Conservation (phyloP, 2,329 filamentous ascomycete genomes). For the Calonectria multiphialidica region DNA sequence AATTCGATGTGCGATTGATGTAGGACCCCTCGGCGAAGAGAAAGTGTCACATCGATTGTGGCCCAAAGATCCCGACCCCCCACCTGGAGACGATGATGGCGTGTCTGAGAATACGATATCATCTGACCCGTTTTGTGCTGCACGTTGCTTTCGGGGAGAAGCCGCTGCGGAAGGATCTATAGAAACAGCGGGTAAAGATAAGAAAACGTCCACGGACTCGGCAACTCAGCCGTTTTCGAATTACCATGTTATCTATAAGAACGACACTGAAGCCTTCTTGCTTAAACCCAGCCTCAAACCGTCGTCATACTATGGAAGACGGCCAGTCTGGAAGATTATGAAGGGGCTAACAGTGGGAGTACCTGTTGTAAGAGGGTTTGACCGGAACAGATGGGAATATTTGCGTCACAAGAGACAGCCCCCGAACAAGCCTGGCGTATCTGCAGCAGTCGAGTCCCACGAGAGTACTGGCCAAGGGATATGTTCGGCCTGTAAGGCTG, state of each 20-base stretch:
- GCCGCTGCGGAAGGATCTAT: conserved; percentile 67
- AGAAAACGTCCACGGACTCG: conserved; percentile 54
- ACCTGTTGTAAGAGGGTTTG: conserved; percentile 90
- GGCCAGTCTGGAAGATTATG: conserved; percentile 85
- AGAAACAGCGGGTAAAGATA: conserved; percentile 47
- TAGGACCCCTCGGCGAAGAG: conserved; percentile 90
- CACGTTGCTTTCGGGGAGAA: conserved; percentile 70
- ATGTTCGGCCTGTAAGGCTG: conserved; percentile 72
- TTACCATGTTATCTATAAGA: conserved; percentile 89
- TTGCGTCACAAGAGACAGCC: conserved; percentile 67
- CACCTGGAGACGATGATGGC: conserved; percentile 27
- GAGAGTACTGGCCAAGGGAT: conserved; percentile 43
- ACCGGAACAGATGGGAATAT: conserved; percentile 80
- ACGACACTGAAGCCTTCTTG: conserved; percentile 82
- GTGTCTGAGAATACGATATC: conserved; percentile 58
- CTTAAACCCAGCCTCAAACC: conserved; percentile 88
- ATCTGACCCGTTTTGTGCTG: conserved; percentile 69
- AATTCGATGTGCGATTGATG: conserved; percentile 88
- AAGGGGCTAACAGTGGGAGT: conserved; percentile 87
- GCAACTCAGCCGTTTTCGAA: conserved; percentile 73
- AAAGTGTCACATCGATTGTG: conserved; percentile 89
- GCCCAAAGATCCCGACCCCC: conserved; percentile 66
- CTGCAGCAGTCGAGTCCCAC: conserved; percentile 44
- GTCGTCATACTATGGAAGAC: conserved; percentile 85
- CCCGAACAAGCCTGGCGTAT: conserved; percentile 43